phyloP scores from a whole-genome alignment of 305 asterid species.

The Rubia tinctorum region DNA sequence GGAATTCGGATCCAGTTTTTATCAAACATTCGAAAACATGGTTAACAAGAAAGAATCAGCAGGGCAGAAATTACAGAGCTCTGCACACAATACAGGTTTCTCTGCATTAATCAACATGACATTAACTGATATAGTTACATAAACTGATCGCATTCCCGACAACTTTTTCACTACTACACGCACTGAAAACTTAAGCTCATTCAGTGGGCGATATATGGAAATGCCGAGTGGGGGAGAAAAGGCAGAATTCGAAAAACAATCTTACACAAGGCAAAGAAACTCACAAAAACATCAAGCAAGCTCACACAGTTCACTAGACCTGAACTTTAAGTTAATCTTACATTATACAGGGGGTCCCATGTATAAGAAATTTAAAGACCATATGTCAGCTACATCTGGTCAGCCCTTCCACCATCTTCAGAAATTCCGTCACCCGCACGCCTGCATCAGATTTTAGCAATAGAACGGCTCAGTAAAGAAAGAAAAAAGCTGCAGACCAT shows the following conservation, averaged over 20 bases:
- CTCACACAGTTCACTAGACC: slow-evolving; percentile 26
- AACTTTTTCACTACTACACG: neutral
- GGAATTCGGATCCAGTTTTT: too few species aligned
- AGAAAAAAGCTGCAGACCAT: neutral
- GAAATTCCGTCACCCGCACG: slow-evolving; percentile 69
- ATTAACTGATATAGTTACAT: too few species aligned
- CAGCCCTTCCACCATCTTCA: slow-evolving; percentile 56
- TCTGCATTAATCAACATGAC: too few species aligned
- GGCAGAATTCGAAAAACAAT: neutral
- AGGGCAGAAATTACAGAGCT: too few species aligned
- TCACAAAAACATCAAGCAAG: neutral
- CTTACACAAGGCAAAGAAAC: slow-evolving; percentile 2
- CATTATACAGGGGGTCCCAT: slow-evolving; percentile 26
- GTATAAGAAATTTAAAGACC: slow-evolving; percentile 20
- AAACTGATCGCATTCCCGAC: too few species aligned
- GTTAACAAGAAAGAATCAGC: too few species aligned
- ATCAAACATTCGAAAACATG: too few species aligned
- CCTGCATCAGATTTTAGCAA: slow-evolving; percentile 44
- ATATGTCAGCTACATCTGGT: slow-evolving; percentile 30
- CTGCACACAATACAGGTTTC: too few species aligned
- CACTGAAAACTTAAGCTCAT: too few species aligned
- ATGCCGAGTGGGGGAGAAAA: too few species aligned
- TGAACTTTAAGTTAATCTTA: slow-evolving; percentile 36
- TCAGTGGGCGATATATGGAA: too few species aligned
- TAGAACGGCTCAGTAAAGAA: neutral